Evolutionary conservation across 495 filamentous ascomycete species (phyloP).

Genomic region (Xylaria venustula): DNA sequence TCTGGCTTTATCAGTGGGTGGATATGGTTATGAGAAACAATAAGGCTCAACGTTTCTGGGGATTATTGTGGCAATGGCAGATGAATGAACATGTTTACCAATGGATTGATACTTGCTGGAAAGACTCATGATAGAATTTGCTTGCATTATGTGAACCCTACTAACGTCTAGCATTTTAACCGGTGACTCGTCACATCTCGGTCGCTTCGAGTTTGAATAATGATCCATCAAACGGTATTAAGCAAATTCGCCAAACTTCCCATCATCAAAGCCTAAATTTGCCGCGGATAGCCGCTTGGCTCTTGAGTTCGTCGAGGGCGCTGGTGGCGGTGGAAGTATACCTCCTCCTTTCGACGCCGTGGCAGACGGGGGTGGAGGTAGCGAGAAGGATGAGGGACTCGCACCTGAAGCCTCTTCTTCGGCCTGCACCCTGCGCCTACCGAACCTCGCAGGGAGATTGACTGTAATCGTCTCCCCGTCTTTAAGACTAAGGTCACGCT

Average conservation of each 20-base stretch:
- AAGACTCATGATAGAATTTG: slow-evolving; percentile 1
- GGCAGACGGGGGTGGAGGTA: slow-evolving; percentile 48
- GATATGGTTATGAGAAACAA: neutral
- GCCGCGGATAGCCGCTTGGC: slow-evolving; percentile 50
- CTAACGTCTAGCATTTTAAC: slow-evolving; percentile 1
- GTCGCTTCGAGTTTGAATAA: neutral
- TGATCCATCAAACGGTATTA: slow-evolving; percentile 21
- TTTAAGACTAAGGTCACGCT: slow-evolving; percentile 75
- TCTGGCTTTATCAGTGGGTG: neutral
- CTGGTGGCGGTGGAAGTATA: slow-evolving; percentile 59
- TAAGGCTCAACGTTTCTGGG: neutral
- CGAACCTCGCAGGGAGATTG: slow-evolving; percentile 60
- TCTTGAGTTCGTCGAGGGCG: slow-evolving; percentile 43
- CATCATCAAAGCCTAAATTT: slow-evolving; percentile 63
- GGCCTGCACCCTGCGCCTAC: slow-evolving; percentile 32
- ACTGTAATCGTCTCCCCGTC: slow-evolving; percentile 83
- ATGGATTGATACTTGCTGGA: too few relatives aligned
- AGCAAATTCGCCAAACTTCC: slow-evolving; percentile 65
- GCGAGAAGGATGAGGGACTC: slow-evolving; percentile 46
- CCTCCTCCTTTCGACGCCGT: slow-evolving; percentile 30
- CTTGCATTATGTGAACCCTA: neutral
- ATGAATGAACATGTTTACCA: too few relatives aligned
- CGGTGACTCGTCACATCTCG: neutral
- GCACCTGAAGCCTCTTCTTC: slow-evolving; percentile 19
- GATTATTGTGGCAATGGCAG: neutral